Conservation (phyloP, 2,329 filamentous ascomycete species). For the Microsporum canis region DNA sequence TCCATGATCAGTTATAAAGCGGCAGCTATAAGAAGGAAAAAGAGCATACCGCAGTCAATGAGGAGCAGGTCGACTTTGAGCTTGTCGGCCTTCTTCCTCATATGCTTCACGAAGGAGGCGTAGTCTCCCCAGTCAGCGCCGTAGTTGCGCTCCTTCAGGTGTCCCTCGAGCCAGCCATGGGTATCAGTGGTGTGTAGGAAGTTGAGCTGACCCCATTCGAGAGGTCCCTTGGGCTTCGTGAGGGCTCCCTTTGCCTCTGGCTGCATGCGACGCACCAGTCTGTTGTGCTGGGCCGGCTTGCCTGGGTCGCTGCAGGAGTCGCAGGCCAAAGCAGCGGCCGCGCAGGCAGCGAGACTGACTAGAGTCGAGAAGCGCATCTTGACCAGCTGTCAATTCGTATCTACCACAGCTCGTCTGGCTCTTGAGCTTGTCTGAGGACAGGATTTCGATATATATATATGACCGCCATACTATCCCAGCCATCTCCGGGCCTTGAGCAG, state of each 20-base stretch:
- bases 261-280: conserved; percentile 18
- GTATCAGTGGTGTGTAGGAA: conserved; percentile 95
- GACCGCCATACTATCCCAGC: too few species aligned
- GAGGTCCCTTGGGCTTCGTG: conserved; percentile 14
- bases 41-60: conserved; percentile 63
- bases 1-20: neutral
- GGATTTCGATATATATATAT: too few species aligned
- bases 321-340: conserved; percentile 10
- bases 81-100: conserved; percentile 66
- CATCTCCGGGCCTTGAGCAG: too few species aligned
- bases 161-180: conserved; percentile 90
- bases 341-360: conserved; percentile 5
- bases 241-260: conserved; percentile 16
- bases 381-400: neutral
- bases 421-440: neutral
- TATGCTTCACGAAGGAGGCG: conserved; percentile 76
- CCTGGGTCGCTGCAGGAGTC: conserved; percentile 16
- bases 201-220: conserved; percentile 78
- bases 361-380: conserved; percentile 7
- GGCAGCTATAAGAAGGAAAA: neutral
- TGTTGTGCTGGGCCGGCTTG: conserved; percentile 12
- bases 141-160: conserved; percentile 65
- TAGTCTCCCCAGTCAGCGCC: conserved; percentile 98
- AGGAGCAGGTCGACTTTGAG: conserved; percentile 72
- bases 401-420: neutral